These are phyloP conservation scores for Plasmodium gonderi DNA, from an alignment of 169 alveolate genomes.

Conservation along the genomic window DNA sequence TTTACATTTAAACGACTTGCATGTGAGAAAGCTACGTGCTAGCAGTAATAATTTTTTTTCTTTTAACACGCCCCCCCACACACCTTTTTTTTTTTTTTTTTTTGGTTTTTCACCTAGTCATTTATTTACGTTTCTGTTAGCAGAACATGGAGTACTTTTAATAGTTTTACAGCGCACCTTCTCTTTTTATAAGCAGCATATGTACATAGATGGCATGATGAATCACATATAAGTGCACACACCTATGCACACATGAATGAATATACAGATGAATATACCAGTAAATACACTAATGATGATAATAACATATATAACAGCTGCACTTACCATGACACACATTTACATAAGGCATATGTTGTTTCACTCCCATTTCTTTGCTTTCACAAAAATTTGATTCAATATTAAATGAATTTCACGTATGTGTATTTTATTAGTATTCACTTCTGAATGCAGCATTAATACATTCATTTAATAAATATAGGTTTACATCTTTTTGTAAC, in stretches of 20 bases:
- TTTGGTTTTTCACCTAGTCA: neutral
- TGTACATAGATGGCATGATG: constrained; percentile 1
- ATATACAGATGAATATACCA: neutral
- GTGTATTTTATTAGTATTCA: too few relatives aligned
- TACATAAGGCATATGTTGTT: too few relatives aligned
- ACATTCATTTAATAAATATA: too few relatives aligned
- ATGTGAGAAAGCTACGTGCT: neutral
- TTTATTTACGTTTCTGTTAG: neutral
- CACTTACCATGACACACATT: too few relatives aligned
- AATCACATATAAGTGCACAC: neutral
- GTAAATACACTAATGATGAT: neutral
- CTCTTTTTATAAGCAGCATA: neutral
- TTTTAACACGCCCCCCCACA: too few relatives aligned
- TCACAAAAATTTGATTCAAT: too few relatives aligned
- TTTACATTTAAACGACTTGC: neutral
- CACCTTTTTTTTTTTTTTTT: neutral
- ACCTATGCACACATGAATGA: neutral
- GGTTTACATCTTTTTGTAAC: too few relatives aligned
- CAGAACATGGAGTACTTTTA: neutral
- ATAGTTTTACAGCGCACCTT: neutral
- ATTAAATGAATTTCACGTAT: too few relatives aligned
- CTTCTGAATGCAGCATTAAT: too few relatives aligned
- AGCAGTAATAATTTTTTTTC: neutral
- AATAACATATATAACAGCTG: too few relatives aligned
- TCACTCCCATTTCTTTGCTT: too few relatives aligned